Conservation (phyloP, 2,329 filamentous ascomycete genomes). For the Ophiostoma pallidulum region DNA sequence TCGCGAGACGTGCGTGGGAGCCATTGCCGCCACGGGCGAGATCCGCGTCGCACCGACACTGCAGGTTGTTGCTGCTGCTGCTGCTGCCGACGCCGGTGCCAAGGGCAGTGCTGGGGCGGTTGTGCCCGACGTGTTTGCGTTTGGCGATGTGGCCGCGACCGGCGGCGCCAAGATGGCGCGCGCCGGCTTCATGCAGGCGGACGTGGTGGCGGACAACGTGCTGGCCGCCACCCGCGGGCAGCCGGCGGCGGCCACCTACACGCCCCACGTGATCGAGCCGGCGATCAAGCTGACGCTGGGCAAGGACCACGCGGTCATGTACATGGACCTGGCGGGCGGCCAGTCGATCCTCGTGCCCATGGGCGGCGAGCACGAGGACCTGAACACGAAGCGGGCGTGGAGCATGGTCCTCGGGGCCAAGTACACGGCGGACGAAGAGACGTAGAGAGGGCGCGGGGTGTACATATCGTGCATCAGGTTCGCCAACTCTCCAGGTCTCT, state of each 20-base stretch:
- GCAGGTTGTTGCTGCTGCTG: conserved; percentile 14
- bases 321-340: background rate
- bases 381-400: conserved; percentile 5
- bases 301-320: conserved; percentile 12
- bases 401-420: conserved; percentile 4
- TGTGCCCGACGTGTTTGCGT: conserved; percentile 43
- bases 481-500: too few species aligned
- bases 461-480: too few species aligned
- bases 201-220: conserved; percentile 45
- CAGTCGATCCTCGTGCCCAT: conserved; percentile 4
- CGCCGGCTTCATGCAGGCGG: conserved; percentile 38
- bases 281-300: conserved; percentile 13
- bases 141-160: conserved; percentile 54
- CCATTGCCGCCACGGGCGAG: conserved; percentile 10
- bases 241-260: conserved; percentile 1
- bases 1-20: background rate
- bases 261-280: conserved; percentile 3
- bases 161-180: conserved; percentile 28
- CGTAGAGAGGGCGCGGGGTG: background rate
- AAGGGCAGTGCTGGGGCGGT: too few species aligned
- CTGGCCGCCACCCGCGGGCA: background rate
- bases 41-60: conserved; percentile 11
- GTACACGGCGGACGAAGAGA: conserved; percentile 4
- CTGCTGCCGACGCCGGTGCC: too few species aligned
- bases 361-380: conserved; percentile 7